phyloP scores from a whole-genome alignment of 2,329 filamentous ascomycete genomes.

The Cyclaneusma minus region DNA sequence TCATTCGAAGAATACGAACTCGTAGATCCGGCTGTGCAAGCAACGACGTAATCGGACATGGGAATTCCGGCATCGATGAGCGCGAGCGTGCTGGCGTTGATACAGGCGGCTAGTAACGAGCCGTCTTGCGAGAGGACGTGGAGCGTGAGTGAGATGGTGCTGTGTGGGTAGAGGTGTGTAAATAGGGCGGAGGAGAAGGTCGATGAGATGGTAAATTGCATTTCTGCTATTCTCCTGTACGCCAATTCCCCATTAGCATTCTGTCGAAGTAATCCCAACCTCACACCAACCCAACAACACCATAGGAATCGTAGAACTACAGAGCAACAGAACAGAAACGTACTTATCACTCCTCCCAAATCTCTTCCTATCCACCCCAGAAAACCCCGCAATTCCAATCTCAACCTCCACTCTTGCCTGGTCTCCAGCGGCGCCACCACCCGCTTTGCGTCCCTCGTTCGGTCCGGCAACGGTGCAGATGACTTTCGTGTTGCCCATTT shows the following conservation, averaged over 20 bases:
- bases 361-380: slow-evolving; percentile 70
- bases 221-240: slow-evolving; percentile 64
- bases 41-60: slow-evolving; percentile 82
- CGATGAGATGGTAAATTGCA: slow-evolving; percentile 63
- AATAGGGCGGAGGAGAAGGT: slow-evolving; percentile 68
- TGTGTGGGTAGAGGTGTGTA: slow-evolving; percentile 79
- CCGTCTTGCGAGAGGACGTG: slow-evolving; percentile 86
- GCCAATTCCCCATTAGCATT: slow-evolving; percentile 29
- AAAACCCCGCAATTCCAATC: slow-evolving; percentile 77
- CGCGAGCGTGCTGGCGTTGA: slow-evolving; percentile 85
- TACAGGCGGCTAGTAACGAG: slow-evolving; percentile 70
- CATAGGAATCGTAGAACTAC: slow-evolving; percentile 3
- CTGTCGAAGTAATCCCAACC: neutral
- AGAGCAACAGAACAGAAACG: slow-evolving; percentile 17
- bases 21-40: slow-evolving; percentile 74
- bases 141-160: slow-evolving; percentile 66
- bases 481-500: slow-evolving; percentile 95
- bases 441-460: slow-evolving; percentile 44
- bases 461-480: slow-evolving; percentile 86
- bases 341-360: slow-evolving; percentile 65
- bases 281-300: neutral
- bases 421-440: slow-evolving; percentile 25
- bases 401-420: slow-evolving; percentile 63
- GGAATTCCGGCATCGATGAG: slow-evolving; percentile 90
- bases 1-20: slow-evolving; percentile 49